phyloP scores from a whole-genome alignment of 192 early-diverging fungal species.

The Lobosporangium transversale region DNA sequence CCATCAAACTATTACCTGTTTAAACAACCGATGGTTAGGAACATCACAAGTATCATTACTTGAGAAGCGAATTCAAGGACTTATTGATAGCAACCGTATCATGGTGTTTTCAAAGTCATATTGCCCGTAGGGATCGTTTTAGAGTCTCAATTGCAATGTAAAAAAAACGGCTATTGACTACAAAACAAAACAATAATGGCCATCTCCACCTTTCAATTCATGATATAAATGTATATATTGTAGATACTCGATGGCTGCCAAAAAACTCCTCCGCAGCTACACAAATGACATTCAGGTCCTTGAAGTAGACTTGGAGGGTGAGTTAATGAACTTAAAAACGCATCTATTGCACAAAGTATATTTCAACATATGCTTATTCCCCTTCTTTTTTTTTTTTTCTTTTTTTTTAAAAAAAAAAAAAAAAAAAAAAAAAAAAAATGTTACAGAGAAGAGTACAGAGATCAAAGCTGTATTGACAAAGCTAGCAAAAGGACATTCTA shows the following conservation, averaged over 20 bases:
- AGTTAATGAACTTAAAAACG: too few species aligned
- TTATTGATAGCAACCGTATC: conserved; percentile 37
- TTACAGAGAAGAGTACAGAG: conserved; percentile 10
- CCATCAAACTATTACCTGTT: background rate
- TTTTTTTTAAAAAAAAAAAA: background rate
- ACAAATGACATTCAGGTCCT: conserved; percentile 32
- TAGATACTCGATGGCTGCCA: conserved; percentile 39
- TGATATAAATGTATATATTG: too few species aligned
- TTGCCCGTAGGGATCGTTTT: conserved; percentile 44
- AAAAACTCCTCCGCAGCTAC: conserved; percentile 30
- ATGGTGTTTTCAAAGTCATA: conserved; percentile 53
- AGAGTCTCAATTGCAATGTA: too few species aligned
- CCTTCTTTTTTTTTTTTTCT: background rate
- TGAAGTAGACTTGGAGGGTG: conserved; percentile 41
- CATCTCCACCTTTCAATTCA: too few species aligned
- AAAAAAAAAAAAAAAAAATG: too few species aligned
- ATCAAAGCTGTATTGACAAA: conserved; percentile 41
- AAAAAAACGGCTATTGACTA: too few species aligned
- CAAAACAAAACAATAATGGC: too few species aligned
- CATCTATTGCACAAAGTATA: too few species aligned
- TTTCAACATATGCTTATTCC: background rate
- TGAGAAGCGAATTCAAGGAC: conserved; percentile 22
- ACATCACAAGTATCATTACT: background rate
- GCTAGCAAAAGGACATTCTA: conserved; percentile 37
- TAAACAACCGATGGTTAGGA: background rate